phyloP scores from a whole-genome alignment of 345 rosid species.

The Passiflora organensis region DNA sequence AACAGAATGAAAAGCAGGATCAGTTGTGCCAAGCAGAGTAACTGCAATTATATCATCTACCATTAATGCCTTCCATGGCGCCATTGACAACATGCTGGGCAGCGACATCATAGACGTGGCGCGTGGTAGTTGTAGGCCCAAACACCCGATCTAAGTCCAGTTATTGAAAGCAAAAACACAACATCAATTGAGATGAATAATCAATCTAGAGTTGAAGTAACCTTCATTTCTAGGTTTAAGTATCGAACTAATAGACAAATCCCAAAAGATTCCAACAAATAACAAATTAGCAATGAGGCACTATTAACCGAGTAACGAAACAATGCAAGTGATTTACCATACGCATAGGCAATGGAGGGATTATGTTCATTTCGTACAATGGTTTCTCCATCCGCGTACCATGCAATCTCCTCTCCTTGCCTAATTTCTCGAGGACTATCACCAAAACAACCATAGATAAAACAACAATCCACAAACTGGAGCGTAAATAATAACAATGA shows the following conservation, averaged over 20 bases:
- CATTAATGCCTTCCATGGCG: conserved; percentile 95
- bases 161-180: conserved; percentile 4
- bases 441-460: conserved; percentile 18
- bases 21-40: conserved; percentile 1
- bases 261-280: neutral
- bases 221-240: too few relatives aligned
- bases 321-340: conserved; percentile 46
- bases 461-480: conserved; percentile 10
- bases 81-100: conserved; percentile 94
- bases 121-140: conserved; percentile 99
- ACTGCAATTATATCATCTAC: conserved; percentile 30
- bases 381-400: conserved; percentile 99
- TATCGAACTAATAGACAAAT: neutral
- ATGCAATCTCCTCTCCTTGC: conserved; percentile 97
- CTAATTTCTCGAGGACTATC: conserved; percentile 92
- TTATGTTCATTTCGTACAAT: conserved; percentile 80
- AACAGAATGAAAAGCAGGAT: conserved; percentile 2
- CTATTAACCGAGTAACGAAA: too few relatives aligned
- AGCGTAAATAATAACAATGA: neutral
- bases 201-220: too few relatives aligned
- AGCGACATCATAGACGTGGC: conserved; percentile 96
- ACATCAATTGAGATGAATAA: neutral
- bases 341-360: conserved; percentile 86
- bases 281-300: neutral
- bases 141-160: conserved; percentile 71